Evolutionary conservation across 2,329 filamentous ascomycete species (phyloP).

Genomic region (Microdochium trichocladiopsis): DNA sequence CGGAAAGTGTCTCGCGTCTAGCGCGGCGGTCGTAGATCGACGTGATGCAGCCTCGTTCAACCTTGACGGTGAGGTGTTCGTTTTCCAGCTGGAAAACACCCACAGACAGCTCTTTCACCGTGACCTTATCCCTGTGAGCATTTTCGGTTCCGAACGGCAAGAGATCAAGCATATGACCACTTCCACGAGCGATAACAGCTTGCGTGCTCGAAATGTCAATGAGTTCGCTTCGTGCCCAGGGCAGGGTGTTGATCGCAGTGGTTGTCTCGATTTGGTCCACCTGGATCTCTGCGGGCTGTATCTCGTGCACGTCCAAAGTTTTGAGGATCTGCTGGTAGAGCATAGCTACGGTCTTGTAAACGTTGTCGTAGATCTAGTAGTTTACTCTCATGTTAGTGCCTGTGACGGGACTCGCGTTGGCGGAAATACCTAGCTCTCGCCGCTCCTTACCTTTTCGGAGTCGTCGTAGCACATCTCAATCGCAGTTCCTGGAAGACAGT

Average conservation of each 20-base stretch:
- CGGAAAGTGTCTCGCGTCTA: conserved; percentile 71
- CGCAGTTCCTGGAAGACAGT: conserved; percentile 87
- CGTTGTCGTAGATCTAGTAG: conserved; percentile 66
- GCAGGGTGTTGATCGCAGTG: conserved; percentile 73
- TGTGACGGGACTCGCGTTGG: too few relatives aligned
- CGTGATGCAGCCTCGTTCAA: conserved; percentile 71
- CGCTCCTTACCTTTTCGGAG: conserved; percentile 61
- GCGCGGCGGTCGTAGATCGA: conserved; percentile 72
- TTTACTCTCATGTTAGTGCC: neutral
- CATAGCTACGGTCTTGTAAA: conserved; percentile 70
- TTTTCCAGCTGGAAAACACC: conserved; percentile 76
- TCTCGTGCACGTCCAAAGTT: conserved; percentile 54
- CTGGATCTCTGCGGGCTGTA: conserved; percentile 30
- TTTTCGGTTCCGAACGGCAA: conserved; percentile 35
- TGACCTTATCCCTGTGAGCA: conserved; percentile 37
- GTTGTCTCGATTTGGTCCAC: conserved; percentile 21
- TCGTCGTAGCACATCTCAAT: conserved; percentile 99
- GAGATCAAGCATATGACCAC: conserved; percentile 43
- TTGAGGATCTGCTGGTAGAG: conserved; percentile 63
- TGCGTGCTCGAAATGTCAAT: conserved; percentile 52
- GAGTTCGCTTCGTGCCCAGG: conserved; percentile 75
- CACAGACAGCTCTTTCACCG: conserved; percentile 39
- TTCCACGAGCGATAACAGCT: conserved; percentile 49
- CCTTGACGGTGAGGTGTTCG: conserved; percentile 65
- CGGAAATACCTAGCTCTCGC: neutral